A percentile compares a stretch with the other conserved stretches of the same genome.
Evolutionary conservation across 352 stramenopile genomes (phyloP).

Genomic region (Phytopythium litorale): DNA sequence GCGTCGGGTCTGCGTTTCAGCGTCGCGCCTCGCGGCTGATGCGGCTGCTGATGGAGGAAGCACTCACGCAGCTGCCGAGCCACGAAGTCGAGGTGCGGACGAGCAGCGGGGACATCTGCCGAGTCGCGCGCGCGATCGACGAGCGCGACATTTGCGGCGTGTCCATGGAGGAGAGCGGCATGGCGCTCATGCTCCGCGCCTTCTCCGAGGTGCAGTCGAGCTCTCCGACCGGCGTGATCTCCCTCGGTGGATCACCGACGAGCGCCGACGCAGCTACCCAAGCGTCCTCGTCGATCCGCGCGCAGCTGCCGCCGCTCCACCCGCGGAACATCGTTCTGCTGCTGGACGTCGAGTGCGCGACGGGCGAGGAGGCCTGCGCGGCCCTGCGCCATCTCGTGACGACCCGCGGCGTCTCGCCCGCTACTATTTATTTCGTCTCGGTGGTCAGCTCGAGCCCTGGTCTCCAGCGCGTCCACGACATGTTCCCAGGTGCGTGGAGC

Average conservation of each 20-base stretch:
- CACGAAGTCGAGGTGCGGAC: conserved; percentile 19
- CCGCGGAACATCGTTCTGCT: conserved; percentile 29
- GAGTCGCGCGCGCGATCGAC: conserved; percentile 15
- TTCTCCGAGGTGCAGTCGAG: conserved; percentile 22
- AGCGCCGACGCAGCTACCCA: conserved; percentile 11
- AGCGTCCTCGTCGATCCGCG: conserved; percentile 13
- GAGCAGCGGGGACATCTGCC: conserved; percentile 19
- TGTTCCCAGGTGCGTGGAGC: conserved; percentile 37
- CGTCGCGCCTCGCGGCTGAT: conserved; percentile 24
- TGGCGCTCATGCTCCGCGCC: conserved; percentile 14
- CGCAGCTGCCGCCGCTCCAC: conserved; percentile 24
- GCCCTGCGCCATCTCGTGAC: conserved; percentile 38
- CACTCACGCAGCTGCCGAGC: conserved; percentile 21
- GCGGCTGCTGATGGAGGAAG: conserved; percentile 35
- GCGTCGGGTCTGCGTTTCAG: conserved; percentile 17
- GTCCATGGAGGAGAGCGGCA: conserved; percentile 24
- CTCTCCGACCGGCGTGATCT: conserved; percentile 20
- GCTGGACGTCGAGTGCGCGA: conserved; percentile 40
- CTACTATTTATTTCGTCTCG: conserved; percentile 54
- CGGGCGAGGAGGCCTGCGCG: conserved; percentile 30
- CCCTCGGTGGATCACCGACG: conserved; percentile 10
- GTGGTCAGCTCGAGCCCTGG: conserved; percentile 40
- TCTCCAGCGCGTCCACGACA: conserved; percentile 31
- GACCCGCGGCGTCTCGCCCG: conserved; percentile 17
- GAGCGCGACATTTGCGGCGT: conserved; percentile 22